Conservation (phyloP, 331 rosid species). For the Quercus tomentella region DNA sequence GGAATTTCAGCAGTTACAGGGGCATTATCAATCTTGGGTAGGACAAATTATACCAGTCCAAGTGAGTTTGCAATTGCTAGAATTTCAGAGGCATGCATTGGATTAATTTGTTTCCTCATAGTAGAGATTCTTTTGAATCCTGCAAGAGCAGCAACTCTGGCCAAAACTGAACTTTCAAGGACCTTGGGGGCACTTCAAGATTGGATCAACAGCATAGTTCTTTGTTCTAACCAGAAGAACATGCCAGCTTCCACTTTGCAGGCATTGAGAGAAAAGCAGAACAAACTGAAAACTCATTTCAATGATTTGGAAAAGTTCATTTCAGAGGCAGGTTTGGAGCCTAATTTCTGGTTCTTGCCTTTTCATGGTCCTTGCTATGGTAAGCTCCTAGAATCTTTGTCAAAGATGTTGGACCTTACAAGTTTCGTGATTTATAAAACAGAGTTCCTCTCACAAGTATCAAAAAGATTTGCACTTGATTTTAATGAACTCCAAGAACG, state of each 20-base stretch:
- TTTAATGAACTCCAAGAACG: conserved; percentile 18
- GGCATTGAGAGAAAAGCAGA: conserved; percentile 32
- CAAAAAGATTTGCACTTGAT: conserved; percentile 3
- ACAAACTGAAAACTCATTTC: conserved; percentile 38
- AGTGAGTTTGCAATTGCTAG: conserved; percentile 62
- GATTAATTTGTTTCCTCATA: conserved; percentile 51
- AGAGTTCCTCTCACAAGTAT: conserved; percentile 17
- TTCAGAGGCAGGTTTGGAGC: conserved; percentile 64
- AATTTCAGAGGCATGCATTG: conserved; percentile 59
- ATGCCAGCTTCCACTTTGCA: conserved; percentile 20
- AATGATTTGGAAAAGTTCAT: conserved; percentile 35
- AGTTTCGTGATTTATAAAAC: conserved; percentile 30
- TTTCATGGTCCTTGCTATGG: conserved; percentile 44
- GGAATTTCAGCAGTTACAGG: conserved; percentile 64
- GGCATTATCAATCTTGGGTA: conserved; percentile 67
- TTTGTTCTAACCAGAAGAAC: conserved; percentile 14
- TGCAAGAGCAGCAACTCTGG: conserved; percentile 66
- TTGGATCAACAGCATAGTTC: conserved; percentile 32
- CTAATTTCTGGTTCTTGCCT: conserved; percentile 78
- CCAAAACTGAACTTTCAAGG: conserved; percentile 53
- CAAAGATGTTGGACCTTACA: conserved; percentile 49
- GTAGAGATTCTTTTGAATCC: conserved; percentile 52
- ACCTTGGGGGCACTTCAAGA: conserved; percentile 42
- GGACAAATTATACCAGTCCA: conserved; percentile 54
- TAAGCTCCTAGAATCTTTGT: conserved; percentile 48